Evolutionary conservation across 371 early-diverging fungal species (phyloP).

Genomic region (Mucor sp.): DNA sequence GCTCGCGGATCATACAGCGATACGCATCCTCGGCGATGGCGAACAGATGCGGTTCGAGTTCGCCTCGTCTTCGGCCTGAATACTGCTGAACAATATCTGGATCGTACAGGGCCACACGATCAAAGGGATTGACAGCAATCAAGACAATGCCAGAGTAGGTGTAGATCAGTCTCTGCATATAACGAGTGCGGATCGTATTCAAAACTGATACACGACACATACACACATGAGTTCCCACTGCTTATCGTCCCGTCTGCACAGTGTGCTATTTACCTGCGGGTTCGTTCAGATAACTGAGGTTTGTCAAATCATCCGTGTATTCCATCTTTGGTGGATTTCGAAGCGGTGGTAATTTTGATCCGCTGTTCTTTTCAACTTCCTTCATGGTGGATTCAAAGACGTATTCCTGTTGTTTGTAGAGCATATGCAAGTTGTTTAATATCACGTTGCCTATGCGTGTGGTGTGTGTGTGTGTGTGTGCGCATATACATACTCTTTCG

Average conservation of each 20-base stretch:
- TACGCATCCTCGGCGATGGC: slow-evolving; percentile 98
- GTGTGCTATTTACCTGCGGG: slow-evolving; percentile 65
- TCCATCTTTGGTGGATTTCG: slow-evolving; percentile 90
- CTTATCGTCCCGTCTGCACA: background rate
- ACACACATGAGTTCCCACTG: background rate
- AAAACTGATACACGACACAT: slow-evolving; percentile 55
- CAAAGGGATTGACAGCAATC: slow-evolving; percentile 98
- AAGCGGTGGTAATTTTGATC: slow-evolving; percentile 79
- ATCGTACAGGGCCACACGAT: slow-evolving; percentile 83
- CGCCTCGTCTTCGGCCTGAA: slow-evolving; percentile 90
- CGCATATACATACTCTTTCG: slow-evolving; percentile 43
- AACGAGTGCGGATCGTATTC: slow-evolving; percentile 87
- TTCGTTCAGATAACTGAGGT: slow-evolving; percentile 90
- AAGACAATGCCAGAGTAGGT: slow-evolving; percentile 99
- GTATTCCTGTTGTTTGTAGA: slow-evolving; percentile 56
- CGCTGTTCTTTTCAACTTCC: slow-evolving; percentile 68
- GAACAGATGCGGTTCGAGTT: slow-evolving; percentile 98
- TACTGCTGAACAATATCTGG: slow-evolving; percentile 86
- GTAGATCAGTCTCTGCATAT: slow-evolving; percentile 91
- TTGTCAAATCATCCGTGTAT: slow-evolving; percentile 91
- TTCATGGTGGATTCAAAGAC: slow-evolving; percentile 71
- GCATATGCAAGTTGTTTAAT: background rate
- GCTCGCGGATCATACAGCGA: slow-evolving; percentile 89
- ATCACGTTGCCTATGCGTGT: background rate
- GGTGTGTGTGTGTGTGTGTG: background rate